These are phyloP conservation scores for Aureoboletus auriporus DNA, from an alignment of 768 basidiomycete genomes.

Conservation along the genomic window DNA sequence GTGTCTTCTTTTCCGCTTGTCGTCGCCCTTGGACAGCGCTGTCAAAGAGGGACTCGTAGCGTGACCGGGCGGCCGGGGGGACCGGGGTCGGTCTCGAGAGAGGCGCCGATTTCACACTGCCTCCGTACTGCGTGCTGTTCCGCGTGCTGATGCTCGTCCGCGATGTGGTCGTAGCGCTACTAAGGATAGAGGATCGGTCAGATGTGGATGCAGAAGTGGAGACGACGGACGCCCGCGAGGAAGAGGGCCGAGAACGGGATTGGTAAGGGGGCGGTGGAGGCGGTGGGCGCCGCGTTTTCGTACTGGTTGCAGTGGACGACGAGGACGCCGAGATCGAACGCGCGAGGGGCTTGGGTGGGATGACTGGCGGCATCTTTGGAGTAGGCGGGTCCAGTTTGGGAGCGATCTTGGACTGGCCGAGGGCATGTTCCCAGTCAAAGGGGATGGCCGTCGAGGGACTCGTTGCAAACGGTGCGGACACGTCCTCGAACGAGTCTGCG, in stretches of 20 bases:
- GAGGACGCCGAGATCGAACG: constrained; percentile 35
- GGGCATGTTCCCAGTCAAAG: constrained; percentile 50
- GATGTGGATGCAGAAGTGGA: constrained; percentile 44
- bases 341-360: constrained; percentile 26
- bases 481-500: constrained; percentile 70
- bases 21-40: constrained; percentile 53
- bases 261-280: constrained; percentile 34
- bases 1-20: constrained; percentile 32
- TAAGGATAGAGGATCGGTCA: constrained; percentile 62
- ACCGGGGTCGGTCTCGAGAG: constrained; percentile 60
- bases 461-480: constrained; percentile 49
- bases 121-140: constrained; percentile 22
- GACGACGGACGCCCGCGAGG: constrained; percentile 35
- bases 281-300: constrained; percentile 37
- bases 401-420: constrained; percentile 30
- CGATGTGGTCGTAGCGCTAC: constrained; percentile 37
- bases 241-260: constrained; percentile 27
- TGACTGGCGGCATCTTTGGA: constrained; percentile 19
- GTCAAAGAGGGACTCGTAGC: constrained; percentile 67
- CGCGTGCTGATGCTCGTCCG: constrained; percentile 37
- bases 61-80: constrained; percentile 55
- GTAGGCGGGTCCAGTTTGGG: constrained; percentile 38
- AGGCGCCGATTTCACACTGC: constrained; percentile 24
- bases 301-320: constrained; percentile 34
- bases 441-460: constrained; percentile 49